These are phyloP conservation scores for Russula earlei DNA, from an alignment of 768 basidiomycete genomes.

Conservation along the genomic window DNA sequence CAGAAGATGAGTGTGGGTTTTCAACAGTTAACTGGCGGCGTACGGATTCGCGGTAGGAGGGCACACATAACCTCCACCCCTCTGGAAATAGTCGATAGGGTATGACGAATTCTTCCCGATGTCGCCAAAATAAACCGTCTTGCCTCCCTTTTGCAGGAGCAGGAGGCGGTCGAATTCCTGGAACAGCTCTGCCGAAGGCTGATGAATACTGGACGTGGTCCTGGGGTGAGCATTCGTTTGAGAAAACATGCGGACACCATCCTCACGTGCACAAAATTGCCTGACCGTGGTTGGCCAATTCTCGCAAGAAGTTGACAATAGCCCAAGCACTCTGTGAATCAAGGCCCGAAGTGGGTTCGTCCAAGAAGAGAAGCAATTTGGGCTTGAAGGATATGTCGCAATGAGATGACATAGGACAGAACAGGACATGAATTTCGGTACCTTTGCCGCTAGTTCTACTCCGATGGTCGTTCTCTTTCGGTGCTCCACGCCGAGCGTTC, in stretches of 20 bases:
- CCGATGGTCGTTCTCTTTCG: conserved; percentile 80
- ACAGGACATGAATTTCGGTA: neutral
- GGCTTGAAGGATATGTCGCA: conserved; percentile 37
- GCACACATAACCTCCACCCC: conserved; percentile 56
- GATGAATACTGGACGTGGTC: conserved; percentile 28
- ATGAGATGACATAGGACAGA: neutral
- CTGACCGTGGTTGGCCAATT: conserved; percentile 73
- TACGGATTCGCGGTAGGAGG: conserved; percentile 59
- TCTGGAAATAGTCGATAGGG: conserved; percentile 70
- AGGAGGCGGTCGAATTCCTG: conserved; percentile 74
- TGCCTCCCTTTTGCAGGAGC: conserved; percentile 67
- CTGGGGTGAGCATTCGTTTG: neutral
- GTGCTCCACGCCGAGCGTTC: conserved; percentile 58
- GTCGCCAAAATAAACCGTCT: conserved; percentile 60
- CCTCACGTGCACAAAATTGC: conserved; percentile 82
- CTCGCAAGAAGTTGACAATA: conserved; percentile 63
- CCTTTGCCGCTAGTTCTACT: conserved; percentile 78
- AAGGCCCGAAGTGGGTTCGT: conserved; percentile 81
- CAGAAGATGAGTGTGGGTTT: neutral
- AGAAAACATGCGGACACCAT: conserved; percentile 2
- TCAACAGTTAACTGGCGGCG: conserved; percentile 8
- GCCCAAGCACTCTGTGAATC: conserved; percentile 86
- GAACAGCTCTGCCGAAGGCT: conserved; percentile 81
- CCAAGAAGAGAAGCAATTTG: conserved; percentile 71
- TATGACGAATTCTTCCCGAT: conserved; percentile 52